Conservation (phyloP, 2,329 filamentous ascomycete species). For the Sphaerulina populicola region DNA sequence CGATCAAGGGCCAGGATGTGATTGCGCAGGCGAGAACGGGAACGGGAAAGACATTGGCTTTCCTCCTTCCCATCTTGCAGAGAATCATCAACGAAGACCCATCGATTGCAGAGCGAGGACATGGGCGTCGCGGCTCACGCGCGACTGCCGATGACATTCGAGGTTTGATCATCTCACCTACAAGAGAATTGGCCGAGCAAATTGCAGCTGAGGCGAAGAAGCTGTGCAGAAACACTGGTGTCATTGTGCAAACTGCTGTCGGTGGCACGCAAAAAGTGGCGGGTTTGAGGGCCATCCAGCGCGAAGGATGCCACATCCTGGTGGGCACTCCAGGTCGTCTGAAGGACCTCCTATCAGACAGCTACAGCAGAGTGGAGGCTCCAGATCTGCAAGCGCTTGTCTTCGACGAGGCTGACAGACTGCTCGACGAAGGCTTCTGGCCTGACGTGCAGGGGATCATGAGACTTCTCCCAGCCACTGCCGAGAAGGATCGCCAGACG, state of each 20-base stretch:
- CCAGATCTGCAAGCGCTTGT: constrained; percentile 53
- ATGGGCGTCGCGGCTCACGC: constrained; percentile 45
- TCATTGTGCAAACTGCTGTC: constrained; percentile 71
- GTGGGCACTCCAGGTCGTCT: constrained; percentile 86
- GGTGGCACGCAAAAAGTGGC: constrained; percentile 73
- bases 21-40: constrained; percentile 93
- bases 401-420: constrained; percentile 59
- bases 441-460: constrained; percentile 44
- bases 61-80: constrained; percentile 78
- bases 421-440: constrained; percentile 53
- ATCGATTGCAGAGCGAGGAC: constrained; percentile 44
- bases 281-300: constrained; percentile 60
- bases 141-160: constrained; percentile 48
- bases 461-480: constrained; percentile 51
- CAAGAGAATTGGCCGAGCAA: constrained; percentile 56
- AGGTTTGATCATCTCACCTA: constrained; percentile 54
- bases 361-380: constrained; percentile 53
- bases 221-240: constrained; percentile 55
- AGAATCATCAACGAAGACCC: constrained; percentile 61
- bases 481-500: constrained; percentile 67
- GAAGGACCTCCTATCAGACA: constrained; percentile 68
- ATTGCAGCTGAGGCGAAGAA: constrained; percentile 64
- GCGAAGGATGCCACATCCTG: constrained; percentile 75
- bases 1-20: constrained; percentile 70
- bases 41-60: constrained; percentile 92